Evolutionary conservation across 2,329 filamentous ascomycete genomes (phyloP).

Genomic region (Lachnellula cervina): DNA sequence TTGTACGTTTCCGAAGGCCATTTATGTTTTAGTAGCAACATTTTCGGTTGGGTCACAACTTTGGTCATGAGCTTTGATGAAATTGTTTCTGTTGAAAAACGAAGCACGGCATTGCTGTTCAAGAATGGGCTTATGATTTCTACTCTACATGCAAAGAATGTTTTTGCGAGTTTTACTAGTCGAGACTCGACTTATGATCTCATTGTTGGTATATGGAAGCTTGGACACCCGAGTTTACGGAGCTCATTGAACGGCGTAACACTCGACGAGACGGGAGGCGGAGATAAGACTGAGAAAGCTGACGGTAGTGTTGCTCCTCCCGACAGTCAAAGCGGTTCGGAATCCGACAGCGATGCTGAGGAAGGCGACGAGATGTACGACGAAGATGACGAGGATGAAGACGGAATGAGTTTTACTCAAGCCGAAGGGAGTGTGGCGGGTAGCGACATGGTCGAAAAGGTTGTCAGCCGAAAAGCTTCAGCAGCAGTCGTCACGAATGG

Average conservation of each 20-base stretch:
- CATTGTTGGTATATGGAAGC: conserved; percentile 97
- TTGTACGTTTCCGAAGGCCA: conserved; percentile 97
- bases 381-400: conserved; percentile 73
- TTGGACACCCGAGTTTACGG: conserved; percentile 86
- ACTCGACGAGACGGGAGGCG: conserved; percentile 71
- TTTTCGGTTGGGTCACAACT: conserved; percentile 95
- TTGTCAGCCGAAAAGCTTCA: conserved; percentile 68
- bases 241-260: conserved; percentile 87
- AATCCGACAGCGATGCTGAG: conserved; percentile 48
- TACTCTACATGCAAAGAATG: conserved; percentile 88
- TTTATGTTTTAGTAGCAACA: conserved; percentile 98
- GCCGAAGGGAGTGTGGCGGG: conserved; percentile 39
- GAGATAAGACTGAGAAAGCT: conserved; percentile 86
- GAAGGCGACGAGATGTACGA: conserved; percentile 73
- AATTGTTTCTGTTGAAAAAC: conserved; percentile 93
- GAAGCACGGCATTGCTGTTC: conserved; percentile 90
- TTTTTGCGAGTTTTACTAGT: conserved; percentile 92
- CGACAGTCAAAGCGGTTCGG: conserved; percentile 49
- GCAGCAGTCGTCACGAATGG: conserved; percentile 45
- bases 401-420: conserved; percentile 51
- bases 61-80: conserved; percentile 98
- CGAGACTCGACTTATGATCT: conserved; percentile 95
- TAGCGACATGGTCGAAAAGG: conserved; percentile 57
- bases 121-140: conserved; percentile 97
- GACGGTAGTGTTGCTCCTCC: conserved; percentile 40